Evolutionary conservation across 371 early-diverging fungal genomes (phyloP).

Genomic region (Mucor mucedo): DNA sequence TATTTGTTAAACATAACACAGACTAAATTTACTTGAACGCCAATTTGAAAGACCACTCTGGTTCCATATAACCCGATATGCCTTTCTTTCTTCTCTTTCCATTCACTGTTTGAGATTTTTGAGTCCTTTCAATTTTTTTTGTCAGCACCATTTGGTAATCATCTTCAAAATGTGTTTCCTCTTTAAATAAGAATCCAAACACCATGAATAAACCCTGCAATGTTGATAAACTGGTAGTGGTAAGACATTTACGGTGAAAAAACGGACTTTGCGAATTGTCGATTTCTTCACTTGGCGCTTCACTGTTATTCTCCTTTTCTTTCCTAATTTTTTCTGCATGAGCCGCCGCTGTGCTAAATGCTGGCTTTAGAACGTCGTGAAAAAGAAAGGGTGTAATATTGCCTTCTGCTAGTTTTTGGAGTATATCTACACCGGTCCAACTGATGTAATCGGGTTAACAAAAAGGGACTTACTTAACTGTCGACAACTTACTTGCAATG

Average conservation of each 20-base stretch:
- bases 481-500: constrained; percentile 40
- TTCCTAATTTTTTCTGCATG: constrained; percentile 38
- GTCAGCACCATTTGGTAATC: constrained; percentile 56
- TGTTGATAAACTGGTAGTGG: constrained; percentile 10
- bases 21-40: constrained; percentile 16
- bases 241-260: constrained; percentile 14
- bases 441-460: constrained; percentile 6
- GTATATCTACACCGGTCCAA: constrained; percentile 43
- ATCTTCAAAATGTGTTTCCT: constrained; percentile 29
- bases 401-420: constrained; percentile 27
- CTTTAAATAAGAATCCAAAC: constrained; percentile 37
- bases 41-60: constrained; percentile 27
- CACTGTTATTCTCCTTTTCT: constrained; percentile 20
- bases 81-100: background rate
- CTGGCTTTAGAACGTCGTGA: constrained; percentile 21
- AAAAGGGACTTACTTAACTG: background rate
- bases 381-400: constrained; percentile 33
- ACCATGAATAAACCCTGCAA: constrained; percentile 41
- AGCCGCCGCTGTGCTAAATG: constrained; percentile 26
- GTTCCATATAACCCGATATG: background rate
- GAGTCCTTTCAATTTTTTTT: constrained; percentile 25
- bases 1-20: too few relatives aligned
- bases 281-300: background rate
- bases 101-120: background rate
- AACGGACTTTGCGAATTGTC: background rate